Conservation (phyloP, 2,329 filamentous ascomycete genomes). For the Podosphaera leucotricha region DNA sequence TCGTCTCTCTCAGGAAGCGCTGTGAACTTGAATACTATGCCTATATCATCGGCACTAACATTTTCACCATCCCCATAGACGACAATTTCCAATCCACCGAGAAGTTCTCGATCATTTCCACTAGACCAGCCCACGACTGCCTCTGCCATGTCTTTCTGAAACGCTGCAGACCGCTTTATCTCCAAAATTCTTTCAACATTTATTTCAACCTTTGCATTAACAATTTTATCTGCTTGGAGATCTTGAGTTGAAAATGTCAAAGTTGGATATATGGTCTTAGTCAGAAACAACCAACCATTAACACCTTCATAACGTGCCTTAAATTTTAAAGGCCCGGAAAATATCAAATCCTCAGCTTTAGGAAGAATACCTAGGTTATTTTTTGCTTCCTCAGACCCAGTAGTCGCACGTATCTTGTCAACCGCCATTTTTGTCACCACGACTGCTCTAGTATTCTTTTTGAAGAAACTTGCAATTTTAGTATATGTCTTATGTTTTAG, state of each 20-base stretch:
- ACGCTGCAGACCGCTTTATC: constrained; percentile 51
- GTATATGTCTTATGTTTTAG: constrained; percentile 4
- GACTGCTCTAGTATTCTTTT: constrained; percentile 33
- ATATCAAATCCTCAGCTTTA: constrained; percentile 18
- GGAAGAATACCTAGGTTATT: constrained; percentile 44
- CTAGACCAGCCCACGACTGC: constrained; percentile 55
- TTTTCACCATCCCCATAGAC: neutral
- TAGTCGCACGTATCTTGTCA: constrained; percentile 40
- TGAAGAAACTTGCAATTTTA: constrained; percentile 43
- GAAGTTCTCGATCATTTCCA: constrained; percentile 33
- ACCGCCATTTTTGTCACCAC: constrained; percentile 50
- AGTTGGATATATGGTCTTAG: neutral
- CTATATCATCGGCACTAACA: constrained; percentile 23
- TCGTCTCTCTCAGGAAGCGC: constrained; percentile 49
- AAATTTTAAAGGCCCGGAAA: constrained; percentile 50
- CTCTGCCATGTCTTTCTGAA: constrained; percentile 55
- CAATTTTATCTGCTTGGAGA: neutral
- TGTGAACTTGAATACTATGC: constrained; percentile 36
- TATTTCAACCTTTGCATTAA: neutral
- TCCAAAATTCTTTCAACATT: constrained; percentile 26
- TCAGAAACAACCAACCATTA: neutral
- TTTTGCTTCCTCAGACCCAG: constrained; percentile 32
- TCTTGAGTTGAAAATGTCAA: neutral
- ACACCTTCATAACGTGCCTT: constrained; percentile 44
- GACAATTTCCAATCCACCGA: constrained; percentile 36